Percentiles rank a stretch among this genome's conserved stretches.
These are phyloP conservation scores for Talaromyces borbonicus DNA, from an alignment of 495 filamentous ascomycete genomes.

Conservation along the genomic window DNA sequence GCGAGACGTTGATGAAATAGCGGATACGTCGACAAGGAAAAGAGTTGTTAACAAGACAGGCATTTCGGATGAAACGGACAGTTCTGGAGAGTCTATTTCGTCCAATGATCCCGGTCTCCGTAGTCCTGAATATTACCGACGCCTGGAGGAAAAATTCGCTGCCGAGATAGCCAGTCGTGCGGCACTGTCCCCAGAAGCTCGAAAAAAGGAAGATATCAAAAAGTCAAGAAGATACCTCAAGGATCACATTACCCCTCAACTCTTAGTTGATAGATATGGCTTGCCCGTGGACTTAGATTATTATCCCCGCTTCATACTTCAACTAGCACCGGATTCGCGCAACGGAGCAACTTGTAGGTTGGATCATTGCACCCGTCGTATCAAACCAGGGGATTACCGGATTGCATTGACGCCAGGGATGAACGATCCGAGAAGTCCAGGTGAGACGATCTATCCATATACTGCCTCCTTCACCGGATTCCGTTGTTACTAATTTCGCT, in stretches of 20 bases:
- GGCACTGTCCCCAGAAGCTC: slow-evolving; percentile 2
- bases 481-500: slow-evolving; percentile 4
- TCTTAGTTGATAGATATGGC: slow-evolving; percentile 3
- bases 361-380: slow-evolving; percentile 2
- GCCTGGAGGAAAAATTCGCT: slow-evolving; percentile 2
- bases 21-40: slow-evolving; percentile 5
- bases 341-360: slow-evolving; percentile 5
- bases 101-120: slow-evolving; percentile 3
- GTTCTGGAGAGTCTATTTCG: slow-evolving; percentile 5
- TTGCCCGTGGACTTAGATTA: slow-evolving; percentile 1
- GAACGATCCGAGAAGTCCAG: slow-evolving; percentile 5
- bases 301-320: slow-evolving; percentile 6
- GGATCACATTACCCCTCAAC: slow-evolving; percentile 1
- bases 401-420: slow-evolving; percentile 7
- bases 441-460: slow-evolving; percentile 7
- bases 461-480: slow-evolving; percentile 3
- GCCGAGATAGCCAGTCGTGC: not conserved
- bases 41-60: slow-evolving; percentile 6
- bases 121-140: slow-evolving; percentile 8
- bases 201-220: slow-evolving; percentile 7
- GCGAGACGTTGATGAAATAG: slow-evolving; percentile 6
- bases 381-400: slow-evolving; percentile 2
- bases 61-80: slow-evolving; percentile 3
- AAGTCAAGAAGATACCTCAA: slow-evolving; percentile 2
- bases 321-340: slow-evolving; percentile 3